Conservation (phyloP, 2,329 filamentous ascomycete genomes). For the Penicillium sclerotigenum region DNA sequence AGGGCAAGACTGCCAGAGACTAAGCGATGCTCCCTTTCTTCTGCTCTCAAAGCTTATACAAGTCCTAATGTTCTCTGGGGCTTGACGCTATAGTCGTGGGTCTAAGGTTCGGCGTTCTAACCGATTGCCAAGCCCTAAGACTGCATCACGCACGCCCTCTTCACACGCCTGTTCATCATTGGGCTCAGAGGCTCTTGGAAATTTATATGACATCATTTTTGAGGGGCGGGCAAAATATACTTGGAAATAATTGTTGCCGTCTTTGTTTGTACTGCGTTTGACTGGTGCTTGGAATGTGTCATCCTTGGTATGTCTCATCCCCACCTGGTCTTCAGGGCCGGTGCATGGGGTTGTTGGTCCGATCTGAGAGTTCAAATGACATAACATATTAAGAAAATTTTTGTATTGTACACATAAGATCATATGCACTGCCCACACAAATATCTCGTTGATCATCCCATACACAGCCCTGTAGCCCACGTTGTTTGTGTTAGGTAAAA, state of each 20-base stretch:
- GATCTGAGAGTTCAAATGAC: neutral
- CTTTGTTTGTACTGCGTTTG: neutral
- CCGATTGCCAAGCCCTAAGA: neutral
- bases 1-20: neutral
- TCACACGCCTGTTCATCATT: neutral
- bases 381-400: no score
- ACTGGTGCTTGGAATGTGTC: neutral
- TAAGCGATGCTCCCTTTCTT: neutral
- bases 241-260: neutral
- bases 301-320: no score
- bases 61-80: no score
- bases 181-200: neutral
- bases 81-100: neutral
- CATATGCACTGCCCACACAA: neutral
- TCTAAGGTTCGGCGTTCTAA: neutral
- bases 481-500: neutral
- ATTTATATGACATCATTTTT: constrained; percentile 1
- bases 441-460: neutral
- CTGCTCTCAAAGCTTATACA: no score
- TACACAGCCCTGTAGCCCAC: neutral
- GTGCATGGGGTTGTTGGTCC: neutral
- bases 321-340: neutral
- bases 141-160: neutral
- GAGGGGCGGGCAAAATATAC: neutral
- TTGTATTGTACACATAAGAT: no score